Evolutionary conservation across 352 stramenopile species (phyloP), one percentile per base, ranked within the genome.

Genomic region (Globisporangium megalacanthum): DNA sequence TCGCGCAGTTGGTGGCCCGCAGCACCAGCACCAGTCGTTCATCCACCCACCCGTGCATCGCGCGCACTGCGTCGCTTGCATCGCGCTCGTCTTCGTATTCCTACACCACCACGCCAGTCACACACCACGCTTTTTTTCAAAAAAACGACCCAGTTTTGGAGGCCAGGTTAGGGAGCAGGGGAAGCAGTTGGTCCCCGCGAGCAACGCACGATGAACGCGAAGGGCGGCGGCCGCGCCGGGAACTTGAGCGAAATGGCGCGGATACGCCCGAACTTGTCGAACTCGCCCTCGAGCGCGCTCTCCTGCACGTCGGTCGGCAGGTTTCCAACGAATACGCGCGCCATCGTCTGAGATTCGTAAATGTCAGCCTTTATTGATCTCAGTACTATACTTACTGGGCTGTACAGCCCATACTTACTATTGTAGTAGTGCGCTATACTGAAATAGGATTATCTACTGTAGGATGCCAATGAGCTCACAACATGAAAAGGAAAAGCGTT

Each of bases 271-370:
- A 73, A 86, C 57, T 66, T 66, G 56, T 70, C 62, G 50, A 92
- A 89, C 29, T 73, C 60, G 22, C 79, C 63, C 36, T 80, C 72
- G 45, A 89, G 65, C 3, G 89, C 76, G 41, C 59, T 68, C 63
- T 90, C 78, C 25, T 67, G 69, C 53, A 89, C 65, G 47, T 73
- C 59, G 1, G 73, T 59, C 52, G 83, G 78, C 56, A 92, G 49
- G 56, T 88, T 87, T 17, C 80, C 79, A 31, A 89, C 78, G 53
- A 74, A 83, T 53, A 83, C 68, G 20, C 73, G 73, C 47, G 61
- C 62, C 70, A 79, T 82, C 4, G 39, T 45, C 11, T 29, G 25
- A 4, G 1, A 4, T 29, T 29, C 25, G 25, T 29, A 29, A 29
- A 29, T 29, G 1, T 29, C 25, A 29, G 25, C 25, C 25, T 29